Conservation (phyloP, 306 rosid genomes). For the Cucumis cinereus region DNA sequence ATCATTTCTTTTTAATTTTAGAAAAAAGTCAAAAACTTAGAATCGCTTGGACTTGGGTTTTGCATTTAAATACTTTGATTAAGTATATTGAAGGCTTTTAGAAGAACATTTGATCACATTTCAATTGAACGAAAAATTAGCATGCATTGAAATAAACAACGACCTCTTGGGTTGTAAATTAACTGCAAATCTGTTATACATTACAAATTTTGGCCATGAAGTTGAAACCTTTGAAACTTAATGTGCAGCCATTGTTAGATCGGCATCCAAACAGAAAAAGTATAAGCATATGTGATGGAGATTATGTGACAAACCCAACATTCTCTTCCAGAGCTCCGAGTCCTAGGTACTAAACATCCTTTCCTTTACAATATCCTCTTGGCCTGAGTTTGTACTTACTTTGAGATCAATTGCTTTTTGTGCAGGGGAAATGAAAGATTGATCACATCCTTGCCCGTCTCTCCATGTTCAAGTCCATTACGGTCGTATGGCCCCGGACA, state of each 20-base stretch:
- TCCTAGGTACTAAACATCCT: constrained; percentile 24
- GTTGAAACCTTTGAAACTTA: not conserved
- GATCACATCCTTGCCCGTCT: constrained; percentile 80
- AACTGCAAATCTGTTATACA: not conserved
- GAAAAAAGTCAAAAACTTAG: not conserved
- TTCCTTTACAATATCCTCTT: not conserved
- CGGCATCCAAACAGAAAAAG: constrained; percentile 23
- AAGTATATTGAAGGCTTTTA: not conserved
- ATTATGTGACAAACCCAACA: constrained; percentile 14
- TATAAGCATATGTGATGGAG: constrained; percentile 16
- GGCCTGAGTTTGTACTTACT: not conserved
- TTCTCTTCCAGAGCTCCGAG: constrained; percentile 19
- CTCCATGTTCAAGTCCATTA: constrained; percentile 91
- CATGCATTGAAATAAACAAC: not conserved
- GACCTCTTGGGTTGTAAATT: not conserved
- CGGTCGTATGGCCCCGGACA: constrained; percentile 44
- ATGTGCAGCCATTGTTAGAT: constrained; percentile 38
- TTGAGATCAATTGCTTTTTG: constrained; percentile 10
- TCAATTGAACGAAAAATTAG: not conserved
- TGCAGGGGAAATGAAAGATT: constrained; percentile 53
- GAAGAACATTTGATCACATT: not conserved
- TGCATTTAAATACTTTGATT: not conserved
- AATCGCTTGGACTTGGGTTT: not conserved
- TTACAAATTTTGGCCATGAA: not conserved
- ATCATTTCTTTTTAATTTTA: not conserved